Conservation (phyloP, 2,329 filamentous ascomycete genomes). For the Tolypocladium album region DNA sequence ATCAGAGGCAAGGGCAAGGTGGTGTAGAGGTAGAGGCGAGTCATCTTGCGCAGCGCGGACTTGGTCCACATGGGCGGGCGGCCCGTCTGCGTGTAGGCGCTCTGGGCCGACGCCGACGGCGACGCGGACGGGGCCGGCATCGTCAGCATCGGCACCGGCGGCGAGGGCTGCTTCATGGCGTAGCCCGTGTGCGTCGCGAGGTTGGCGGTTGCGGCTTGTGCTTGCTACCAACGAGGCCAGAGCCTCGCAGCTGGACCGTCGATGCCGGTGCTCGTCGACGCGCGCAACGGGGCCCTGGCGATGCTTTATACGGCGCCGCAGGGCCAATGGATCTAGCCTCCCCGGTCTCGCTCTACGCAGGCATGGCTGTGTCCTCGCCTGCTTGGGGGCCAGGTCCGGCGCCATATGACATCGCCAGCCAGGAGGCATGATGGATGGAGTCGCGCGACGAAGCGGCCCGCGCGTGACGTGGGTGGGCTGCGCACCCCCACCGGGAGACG, state of each 20-base stretch:
- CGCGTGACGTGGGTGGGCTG: neutral
- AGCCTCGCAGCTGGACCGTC: neutral
- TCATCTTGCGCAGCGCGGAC: slow-evolving; percentile 40
- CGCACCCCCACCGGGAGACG: neutral
- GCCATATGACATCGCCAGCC: neutral
- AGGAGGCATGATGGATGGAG: neutral
- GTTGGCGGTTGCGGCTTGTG: neutral
- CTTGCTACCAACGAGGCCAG: neutral
- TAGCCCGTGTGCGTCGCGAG: neutral
- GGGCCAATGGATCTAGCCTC: neutral
- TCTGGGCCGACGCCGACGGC: slow-evolving; percentile 1
- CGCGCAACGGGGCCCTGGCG: neutral
- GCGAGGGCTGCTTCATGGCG: neutral
- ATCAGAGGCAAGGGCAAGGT: slow-evolving; percentile 41
- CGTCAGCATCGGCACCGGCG: slow-evolving; percentile 1
- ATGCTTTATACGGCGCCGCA: neutral
- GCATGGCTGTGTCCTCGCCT: neutral
- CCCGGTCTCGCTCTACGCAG: neutral
- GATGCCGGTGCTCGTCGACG: neutral
- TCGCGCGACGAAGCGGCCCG: neutral
- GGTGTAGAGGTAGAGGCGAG: slow-evolving; percentile 46
- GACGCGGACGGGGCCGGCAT: slow-evolving; percentile 1
- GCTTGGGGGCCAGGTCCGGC: neutral
- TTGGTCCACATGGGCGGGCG: slow-evolving; percentile 46
- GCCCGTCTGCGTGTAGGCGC: slow-evolving; percentile 20